phyloP scores from a whole-genome alignment of 768 basidiomycete species.

The Infundibulicybe gibba region DNA sequence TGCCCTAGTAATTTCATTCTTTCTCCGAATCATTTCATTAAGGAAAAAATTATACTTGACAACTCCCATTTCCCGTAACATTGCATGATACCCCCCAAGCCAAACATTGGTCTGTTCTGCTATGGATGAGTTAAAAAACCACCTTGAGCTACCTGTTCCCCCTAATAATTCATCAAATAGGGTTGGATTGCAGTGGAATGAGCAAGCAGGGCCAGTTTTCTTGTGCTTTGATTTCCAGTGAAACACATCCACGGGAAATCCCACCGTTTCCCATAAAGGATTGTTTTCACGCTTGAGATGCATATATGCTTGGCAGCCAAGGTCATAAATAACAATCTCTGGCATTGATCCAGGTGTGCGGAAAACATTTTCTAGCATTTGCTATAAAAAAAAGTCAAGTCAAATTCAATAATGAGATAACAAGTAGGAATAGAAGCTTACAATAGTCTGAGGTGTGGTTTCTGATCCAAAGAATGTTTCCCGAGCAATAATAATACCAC shows the following conservation, averaged over 20 bases:
- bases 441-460: conserved; percentile 4
- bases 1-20: conserved; percentile 11
- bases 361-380: conserved; percentile 7
- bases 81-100: conserved; percentile 26
- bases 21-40: conserved; percentile 29
- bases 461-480: conserved; percentile 21
- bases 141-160: conserved; percentile 10
- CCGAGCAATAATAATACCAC: conserved; percentile 18
- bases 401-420: too few species aligned
- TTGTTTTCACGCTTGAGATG: conserved; percentile 11
- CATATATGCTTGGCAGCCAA: conserved; percentile 16
- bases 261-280: conserved; percentile 12
- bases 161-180: conserved; percentile 17
- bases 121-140: conserved; percentile 29
- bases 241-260: conserved; percentile 30
- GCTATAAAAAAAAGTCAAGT: too few species aligned
- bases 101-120: conserved; percentile 31
- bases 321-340: conserved; percentile 20
- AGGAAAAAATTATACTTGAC: conserved; percentile 28
- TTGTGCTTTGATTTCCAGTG: conserved; percentile 34
- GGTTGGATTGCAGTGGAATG: conserved; percentile 23
- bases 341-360: conserved; percentile 10
- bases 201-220: conserved; percentile 17
- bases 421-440: too few species aligned
- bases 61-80: conserved; percentile 24